Conservation (phyloP, 1,284 basidiomycete genomes). For the Apiotrichum laibachii region DNA sequence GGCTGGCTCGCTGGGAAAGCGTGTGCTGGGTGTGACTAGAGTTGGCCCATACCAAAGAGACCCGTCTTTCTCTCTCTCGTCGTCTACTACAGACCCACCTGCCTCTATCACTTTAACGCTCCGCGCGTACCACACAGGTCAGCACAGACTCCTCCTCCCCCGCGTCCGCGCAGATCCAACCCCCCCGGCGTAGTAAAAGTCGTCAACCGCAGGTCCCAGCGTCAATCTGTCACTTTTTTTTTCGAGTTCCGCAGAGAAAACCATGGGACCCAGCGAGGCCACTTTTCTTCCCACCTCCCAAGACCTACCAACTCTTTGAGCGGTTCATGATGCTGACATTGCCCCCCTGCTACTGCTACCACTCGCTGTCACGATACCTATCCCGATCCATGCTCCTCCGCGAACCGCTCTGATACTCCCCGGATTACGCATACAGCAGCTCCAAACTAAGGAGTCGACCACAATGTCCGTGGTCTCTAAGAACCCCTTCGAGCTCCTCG, state of each 20-base stretch:
- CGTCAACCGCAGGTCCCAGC: too few relatives aligned
- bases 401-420: neutral
- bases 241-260: too few relatives aligned
- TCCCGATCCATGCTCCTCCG: too few relatives aligned
- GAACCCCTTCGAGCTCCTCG: slow-evolving; percentile 53
- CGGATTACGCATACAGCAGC: slow-evolving; percentile 11
- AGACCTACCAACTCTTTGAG: too few relatives aligned
- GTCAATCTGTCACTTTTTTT: too few relatives aligned
- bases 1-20: neutral
- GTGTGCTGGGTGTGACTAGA: neutral
- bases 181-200: too few relatives aligned
- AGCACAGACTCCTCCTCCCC: slow-evolving; percentile 8
- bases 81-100: slow-evolving; percentile 21
- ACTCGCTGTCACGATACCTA: too few relatives aligned
- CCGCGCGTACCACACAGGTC: slow-evolving; percentile 18
- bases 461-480: slow-evolving; percentile 52
- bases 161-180: neutral
- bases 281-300: too few relatives aligned
- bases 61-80: slow-evolving; percentile 8
- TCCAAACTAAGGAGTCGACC: slow-evolving; percentile 26
- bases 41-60: neutral
- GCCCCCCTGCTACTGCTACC: too few relatives aligned
- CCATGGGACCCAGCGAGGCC: too few relatives aligned
- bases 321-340: too few relatives aligned
- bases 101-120: slow-evolving; percentile 7